These are phyloP conservation scores for Hyphopichia burtonii DNA, from an alignment of 1,139 yeast species.

Conservation along the genomic window DNA sequence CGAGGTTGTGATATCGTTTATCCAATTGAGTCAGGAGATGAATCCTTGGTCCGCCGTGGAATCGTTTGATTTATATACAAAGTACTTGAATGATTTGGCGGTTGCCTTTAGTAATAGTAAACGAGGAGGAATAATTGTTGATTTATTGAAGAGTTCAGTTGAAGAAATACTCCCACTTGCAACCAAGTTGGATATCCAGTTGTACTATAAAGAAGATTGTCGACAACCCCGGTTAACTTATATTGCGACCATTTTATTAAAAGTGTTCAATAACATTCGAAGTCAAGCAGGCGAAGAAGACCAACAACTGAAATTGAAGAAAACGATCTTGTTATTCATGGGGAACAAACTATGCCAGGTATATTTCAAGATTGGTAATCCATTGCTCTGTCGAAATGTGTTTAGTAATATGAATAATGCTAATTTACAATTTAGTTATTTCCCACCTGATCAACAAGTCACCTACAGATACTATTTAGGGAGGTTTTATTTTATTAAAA, in stretches of 20 bases:
- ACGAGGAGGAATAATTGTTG: slow-evolving; percentile 51
- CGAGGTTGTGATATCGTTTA: slow-evolving; percentile 48
- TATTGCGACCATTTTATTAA: slow-evolving; percentile 57
- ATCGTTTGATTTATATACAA: slow-evolving; percentile 60
- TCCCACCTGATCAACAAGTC: slow-evolving; percentile 52
- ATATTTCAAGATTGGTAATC: slow-evolving; percentile 62
- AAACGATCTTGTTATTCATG: slow-evolving; percentile 51
- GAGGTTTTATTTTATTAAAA: slow-evolving; percentile 59
- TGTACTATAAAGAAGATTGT: slow-evolving; percentile 39
- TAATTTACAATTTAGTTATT: slow-evolving; percentile 42
- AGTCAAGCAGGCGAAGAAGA: slow-evolving; percentile 40
- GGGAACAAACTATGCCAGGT: slow-evolving; percentile 60
- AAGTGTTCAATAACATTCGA: slow-evolving; percentile 62
- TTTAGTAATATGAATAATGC: slow-evolving; percentile 73
- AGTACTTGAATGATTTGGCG: slow-evolving; percentile 52
- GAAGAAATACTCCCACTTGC: slow-evolving; percentile 49
- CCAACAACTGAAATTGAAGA: slow-evolving; percentile 47
- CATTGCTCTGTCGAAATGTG: slow-evolving; percentile 70
- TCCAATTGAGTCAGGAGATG: slow-evolving; percentile 51
- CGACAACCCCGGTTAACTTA: slow-evolving; percentile 50
- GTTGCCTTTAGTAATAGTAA: slow-evolving; percentile 55
- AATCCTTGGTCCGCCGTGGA: slow-evolving; percentile 58
- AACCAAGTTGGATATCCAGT: slow-evolving; percentile 46
- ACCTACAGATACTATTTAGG: slow-evolving; percentile 71
- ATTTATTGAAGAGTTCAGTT: slow-evolving; percentile 41